Evolutionary conservation across 1,284 basidiomycete species (phyloP).

Genomic region (Xerocomus minutiporus): DNA sequence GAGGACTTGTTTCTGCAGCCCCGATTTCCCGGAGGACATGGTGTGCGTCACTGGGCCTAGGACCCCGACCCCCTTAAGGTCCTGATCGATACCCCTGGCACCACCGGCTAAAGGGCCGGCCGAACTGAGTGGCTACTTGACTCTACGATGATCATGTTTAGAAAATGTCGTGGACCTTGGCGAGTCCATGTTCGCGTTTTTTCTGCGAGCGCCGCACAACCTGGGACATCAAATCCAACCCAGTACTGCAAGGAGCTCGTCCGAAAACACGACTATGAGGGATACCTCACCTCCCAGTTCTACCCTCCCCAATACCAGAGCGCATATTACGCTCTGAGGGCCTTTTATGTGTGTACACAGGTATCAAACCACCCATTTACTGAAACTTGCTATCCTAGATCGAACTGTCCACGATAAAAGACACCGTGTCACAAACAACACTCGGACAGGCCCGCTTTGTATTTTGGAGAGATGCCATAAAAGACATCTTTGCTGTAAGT

Average conservation of each 20-base stretch:
- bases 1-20: conserved; percentile 67
- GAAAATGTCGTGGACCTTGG: conserved; percentile 10
- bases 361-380: not conserved
- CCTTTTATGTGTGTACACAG: conserved; percentile 71
- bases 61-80: conserved; percentile 4
- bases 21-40: conserved; percentile 43
- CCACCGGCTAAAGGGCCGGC: conserved; percentile 15
- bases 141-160: conserved; percentile 21
- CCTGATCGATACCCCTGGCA: conserved; percentile 18
- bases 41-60: not conserved
- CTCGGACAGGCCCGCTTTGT: conserved; percentile 88
- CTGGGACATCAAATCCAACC: conserved; percentile 40
- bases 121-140: conserved; percentile 1
- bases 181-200: conserved; percentile 13
- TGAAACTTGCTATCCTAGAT: conserved; percentile 46
- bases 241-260: conserved; percentile 68
- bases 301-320: conserved; percentile 64
- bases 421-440: conserved; percentile 71
- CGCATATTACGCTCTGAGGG: conserved; percentile 79
- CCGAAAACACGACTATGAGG: conserved; percentile 76
- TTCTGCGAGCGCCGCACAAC: conserved; percentile 11
- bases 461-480: conserved; percentile 88
- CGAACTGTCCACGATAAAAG: conserved; percentile 79
- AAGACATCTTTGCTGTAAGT: conserved; percentile 65
- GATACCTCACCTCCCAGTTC: conserved; percentile 72